Percentiles rank a stretch among this genome's conserved stretches.
Evolutionary conservation across 768 basidiomycete species (phyloP).

Genomic region (Tubosaeta brunneosetosa): DNA sequence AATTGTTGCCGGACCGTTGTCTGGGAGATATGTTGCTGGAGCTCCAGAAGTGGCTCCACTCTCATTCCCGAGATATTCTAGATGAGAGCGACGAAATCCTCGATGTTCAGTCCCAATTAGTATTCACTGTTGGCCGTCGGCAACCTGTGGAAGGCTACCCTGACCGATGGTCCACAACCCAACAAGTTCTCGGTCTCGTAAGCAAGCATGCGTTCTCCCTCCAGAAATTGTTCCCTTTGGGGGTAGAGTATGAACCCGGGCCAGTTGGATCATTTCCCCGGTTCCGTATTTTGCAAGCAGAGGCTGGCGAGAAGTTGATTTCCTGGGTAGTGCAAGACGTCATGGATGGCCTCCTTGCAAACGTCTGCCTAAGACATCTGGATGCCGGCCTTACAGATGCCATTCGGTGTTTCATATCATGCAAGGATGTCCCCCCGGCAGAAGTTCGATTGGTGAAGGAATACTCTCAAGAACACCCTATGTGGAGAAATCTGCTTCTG

Average conservation of each 20-base stretch:
- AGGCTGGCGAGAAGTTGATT: constrained; percentile 4
- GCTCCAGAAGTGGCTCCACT: constrained; percentile 25
- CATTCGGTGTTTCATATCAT: no score
- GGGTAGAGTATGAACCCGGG: constrained; percentile 8
- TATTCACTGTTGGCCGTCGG: constrained; percentile 33
- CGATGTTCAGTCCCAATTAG: no score
- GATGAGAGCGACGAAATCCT: no score
- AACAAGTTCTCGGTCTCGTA: constrained; percentile 30
- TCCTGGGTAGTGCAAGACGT: constrained; percentile 5
- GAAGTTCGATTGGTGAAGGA: constrained; percentile 1
- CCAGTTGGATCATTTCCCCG: constrained; percentile 5
- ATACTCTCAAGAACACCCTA: background rate
- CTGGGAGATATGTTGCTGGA: constrained; percentile 20
- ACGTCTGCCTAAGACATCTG: constrained; percentile 1
- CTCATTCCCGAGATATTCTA: constrained; percentile 17
- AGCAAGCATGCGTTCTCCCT: constrained; percentile 13
- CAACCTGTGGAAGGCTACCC: constrained; percentile 27
- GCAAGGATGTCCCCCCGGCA: background rate
- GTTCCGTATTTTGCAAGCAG: constrained; percentile 10
- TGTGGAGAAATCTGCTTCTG: constrained; percentile 22
- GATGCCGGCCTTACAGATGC: constrained; percentile 1
- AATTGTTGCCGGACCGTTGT: constrained; percentile 7
- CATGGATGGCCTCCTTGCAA: constrained; percentile 4
- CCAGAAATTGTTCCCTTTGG: background rate
- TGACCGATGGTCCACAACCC: constrained; percentile 32